Base-by-base conservation (phyloP, 2,329 filamentous ascomycete species). In the Aspergillus flavus region DNA sequence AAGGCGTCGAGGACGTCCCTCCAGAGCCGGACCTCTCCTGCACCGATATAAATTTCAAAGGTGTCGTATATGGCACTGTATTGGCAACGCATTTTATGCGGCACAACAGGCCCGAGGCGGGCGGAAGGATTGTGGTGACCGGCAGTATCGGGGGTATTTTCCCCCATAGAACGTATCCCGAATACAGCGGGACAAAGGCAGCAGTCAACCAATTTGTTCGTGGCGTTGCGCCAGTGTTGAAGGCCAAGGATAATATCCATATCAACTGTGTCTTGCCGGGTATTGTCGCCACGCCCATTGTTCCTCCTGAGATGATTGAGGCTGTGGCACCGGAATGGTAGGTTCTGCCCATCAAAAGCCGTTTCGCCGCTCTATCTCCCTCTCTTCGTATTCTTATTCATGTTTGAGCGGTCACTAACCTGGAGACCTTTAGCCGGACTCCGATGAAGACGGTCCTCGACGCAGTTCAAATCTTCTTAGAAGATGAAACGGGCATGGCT, bases 41-140 rank as follows among this genome's bases (percentile, higher is more conserved):
- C 58, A 84, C 83, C 1, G 82, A 86, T 65, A 71, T 84, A n/a
- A 78, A 82, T 68, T 82, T 81, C 72, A 85, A 85, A 69, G 81
- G 81, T 4, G 78, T 86, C 1, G 70, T 85, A 0, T 85, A 85
- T 61, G 82, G 83, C 4, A 81, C 79, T 1, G 78, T 80, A 60
- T 73, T 85, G 10, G 82, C 84, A 1, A 81, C 80, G 11, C 82
- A 86, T 66, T 86, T 84, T 69, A 85, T 85, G 84, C 76, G 83
- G 14, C 79, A 84, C 62, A 85, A 85, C 61, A 55, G 45, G 28
- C 67, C 72, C 3, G 70, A 69, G 0, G 77, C 77, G 0, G 81
- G 80, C 2, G 82, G 82, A 1, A 78, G 74, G 60, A 82, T 84
- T 58, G 72, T 83, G 12, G 75, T 78, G 0, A 84, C 82, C 0